phyloP scores from a whole-genome alignment of 768 basidiomycete genomes.

The Tricholoma matsutake region DNA sequence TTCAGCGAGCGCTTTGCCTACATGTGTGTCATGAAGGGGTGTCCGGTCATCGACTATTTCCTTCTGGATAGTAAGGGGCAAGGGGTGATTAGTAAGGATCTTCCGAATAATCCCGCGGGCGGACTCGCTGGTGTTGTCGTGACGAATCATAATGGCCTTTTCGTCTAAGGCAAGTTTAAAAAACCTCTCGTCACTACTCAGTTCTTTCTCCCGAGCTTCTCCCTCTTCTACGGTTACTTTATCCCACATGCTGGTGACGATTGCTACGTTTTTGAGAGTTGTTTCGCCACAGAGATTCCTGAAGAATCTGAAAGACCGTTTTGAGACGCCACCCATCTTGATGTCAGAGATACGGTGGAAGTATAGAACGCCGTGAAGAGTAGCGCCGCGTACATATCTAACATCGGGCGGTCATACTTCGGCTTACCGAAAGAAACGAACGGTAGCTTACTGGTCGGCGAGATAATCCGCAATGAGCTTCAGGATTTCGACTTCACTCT shows the following conservation, averaged over 20 bases:
- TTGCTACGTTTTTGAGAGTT: slow-evolving; percentile 4
- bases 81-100: slow-evolving; percentile 29
- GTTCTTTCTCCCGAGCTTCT: slow-evolving; percentile 2
- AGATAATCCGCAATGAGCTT: slow-evolving; percentile 2
- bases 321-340: neutral
- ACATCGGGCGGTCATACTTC: neutral
- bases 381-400: slow-evolving; percentile 1
- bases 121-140: slow-evolving; percentile 26
- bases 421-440: neutral
- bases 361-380: slow-evolving; percentile 5
- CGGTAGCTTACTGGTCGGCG: neutral
- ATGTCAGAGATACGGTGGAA: slow-evolving; percentile 8
- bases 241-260: slow-evolving; percentile 9
- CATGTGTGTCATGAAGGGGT: slow-evolving; percentile 11
- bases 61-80: slow-evolving; percentile 30
- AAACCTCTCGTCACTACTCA: slow-evolving; percentile 19
- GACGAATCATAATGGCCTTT: slow-evolving; percentile 34
- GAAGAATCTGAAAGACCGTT: slow-evolving; percentile 8
- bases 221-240: neutral
- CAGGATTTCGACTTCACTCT: neutral
- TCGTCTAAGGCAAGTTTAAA: slow-evolving; percentile 39
- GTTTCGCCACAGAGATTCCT: slow-evolving; percentile 7
- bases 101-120: slow-evolving; percentile 28
- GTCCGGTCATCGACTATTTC: neutral
- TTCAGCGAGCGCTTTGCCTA: neutral